Evolutionary conservation across 371 early-diverging fungal species (phyloP).

Genomic region (Rozella allomycis): DNA sequence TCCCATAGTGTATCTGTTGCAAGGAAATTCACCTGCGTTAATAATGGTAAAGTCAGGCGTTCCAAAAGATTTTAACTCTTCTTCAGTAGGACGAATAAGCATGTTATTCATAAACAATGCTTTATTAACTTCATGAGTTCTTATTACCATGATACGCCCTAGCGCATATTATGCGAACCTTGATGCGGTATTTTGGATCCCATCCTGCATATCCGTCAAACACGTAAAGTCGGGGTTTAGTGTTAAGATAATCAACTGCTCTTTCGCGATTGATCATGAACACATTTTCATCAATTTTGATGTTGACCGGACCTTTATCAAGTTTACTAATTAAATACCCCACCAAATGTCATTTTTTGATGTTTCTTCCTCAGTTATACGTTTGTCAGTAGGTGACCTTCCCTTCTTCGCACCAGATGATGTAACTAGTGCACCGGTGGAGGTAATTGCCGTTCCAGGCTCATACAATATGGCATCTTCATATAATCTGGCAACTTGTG

Average conservation of each 20-base stretch:
- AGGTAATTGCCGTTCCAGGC: slow-evolving; percentile 62
- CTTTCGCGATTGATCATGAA: slow-evolving; percentile 88
- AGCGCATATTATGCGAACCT: slow-evolving; percentile 79
- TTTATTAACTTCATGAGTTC: not conserved
- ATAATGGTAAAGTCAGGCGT: slow-evolving; percentile 88
- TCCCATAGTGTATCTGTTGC: slow-evolving; percentile 82
- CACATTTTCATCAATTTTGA: slow-evolving; percentile 55
- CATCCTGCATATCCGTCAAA: slow-evolving; percentile 77
- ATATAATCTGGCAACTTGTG: slow-evolving; percentile 61
- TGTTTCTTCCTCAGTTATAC: slow-evolving; percentile 71
- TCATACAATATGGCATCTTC: slow-evolving; percentile 81
- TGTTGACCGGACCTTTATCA: slow-evolving; percentile 81
- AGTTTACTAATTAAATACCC: not conserved
- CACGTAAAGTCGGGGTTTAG: slow-evolving; percentile 72
- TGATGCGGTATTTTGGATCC: slow-evolving; percentile 89
- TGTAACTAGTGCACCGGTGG: slow-evolving; percentile 72
- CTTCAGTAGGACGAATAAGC: slow-evolving; percentile 78
- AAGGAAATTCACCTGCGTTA: slow-evolving; percentile 89
- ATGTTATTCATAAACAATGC: slow-evolving; percentile 89
- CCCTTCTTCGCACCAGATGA: slow-evolving; percentile 76
- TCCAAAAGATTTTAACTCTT: slow-evolving; percentile 69
- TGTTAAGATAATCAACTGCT: slow-evolving; percentile 86
- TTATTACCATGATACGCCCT: slow-evolving; percentile 63
- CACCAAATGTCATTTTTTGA: slow-evolving; percentile 64
- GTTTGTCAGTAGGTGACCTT: slow-evolving; percentile 75